phyloP scores from a whole-genome alignment of 2,329 filamentous ascomycete species.

The Aspergillus japonicus region DNA sequence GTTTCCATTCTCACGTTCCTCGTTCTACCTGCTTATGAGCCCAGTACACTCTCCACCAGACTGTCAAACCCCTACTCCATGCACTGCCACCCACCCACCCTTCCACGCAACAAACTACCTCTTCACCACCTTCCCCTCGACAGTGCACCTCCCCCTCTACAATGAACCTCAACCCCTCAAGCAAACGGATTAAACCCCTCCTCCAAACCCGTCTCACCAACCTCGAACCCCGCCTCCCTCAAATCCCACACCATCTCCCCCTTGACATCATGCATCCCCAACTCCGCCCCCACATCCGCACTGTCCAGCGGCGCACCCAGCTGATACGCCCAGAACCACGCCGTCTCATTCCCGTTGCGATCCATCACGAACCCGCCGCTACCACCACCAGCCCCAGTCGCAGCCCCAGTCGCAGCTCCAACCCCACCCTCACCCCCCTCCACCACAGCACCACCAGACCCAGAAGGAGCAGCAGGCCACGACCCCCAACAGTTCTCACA shows the following conservation, averaged over 20 bases:
- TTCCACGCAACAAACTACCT: no score
- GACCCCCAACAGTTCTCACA: not conserved
- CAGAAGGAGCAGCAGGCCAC: not conserved
- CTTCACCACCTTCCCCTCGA: no score
- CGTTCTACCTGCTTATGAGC: no score
- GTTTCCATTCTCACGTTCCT: no score
- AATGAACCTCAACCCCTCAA: not conserved
- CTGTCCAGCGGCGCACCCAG: not conserved
- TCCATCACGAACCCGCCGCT: not conserved
- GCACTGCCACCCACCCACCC: no score
- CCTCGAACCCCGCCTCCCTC: not conserved
- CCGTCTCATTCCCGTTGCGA: not conserved
- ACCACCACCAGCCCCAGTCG: not conserved
- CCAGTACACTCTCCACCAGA: no score
- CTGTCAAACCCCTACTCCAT: no score
- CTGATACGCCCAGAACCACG: not conserved
- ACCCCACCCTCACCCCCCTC: not conserved
- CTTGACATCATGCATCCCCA: conserved; percentile 3
- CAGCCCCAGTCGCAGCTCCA: no score
- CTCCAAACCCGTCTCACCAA: not conserved
- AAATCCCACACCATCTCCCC: not conserved
- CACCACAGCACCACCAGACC: not conserved
- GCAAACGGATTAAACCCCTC: not conserved
- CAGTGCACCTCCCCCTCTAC: no score
- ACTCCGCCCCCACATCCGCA: not conserved